Conservation (phyloP, 345 rosid species). For the Stellera chamaejasme region DNA sequence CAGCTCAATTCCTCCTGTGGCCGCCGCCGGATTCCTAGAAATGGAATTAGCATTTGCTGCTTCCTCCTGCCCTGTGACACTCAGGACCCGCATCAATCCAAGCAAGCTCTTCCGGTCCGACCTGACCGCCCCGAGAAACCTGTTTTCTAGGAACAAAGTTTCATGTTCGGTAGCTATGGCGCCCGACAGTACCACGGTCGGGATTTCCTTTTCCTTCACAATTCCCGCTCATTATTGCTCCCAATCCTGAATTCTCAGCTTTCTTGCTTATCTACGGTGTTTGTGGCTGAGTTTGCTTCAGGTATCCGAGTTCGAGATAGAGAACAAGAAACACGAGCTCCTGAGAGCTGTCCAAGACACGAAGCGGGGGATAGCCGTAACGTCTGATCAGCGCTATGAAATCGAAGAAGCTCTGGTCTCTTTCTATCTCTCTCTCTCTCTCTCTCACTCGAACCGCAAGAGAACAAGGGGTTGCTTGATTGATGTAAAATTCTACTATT, state of each 20-base stretch:
- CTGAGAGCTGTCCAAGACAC: conserved; percentile 70
- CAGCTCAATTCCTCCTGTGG: no score
- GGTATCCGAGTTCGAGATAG: conserved; percentile 52
- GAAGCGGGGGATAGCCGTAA: conserved; percentile 51
- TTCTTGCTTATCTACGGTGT: background rate
- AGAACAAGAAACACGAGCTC: conserved; percentile 57
- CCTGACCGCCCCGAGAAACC: conserved; percentile 13
- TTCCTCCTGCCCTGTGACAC: conserved; percentile 22
- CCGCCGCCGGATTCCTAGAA: background rate
- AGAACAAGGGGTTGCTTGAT: background rate
- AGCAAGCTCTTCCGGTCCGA: conserved; percentile 17
- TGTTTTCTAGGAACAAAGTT: conserved; percentile 20
- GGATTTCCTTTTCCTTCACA: conserved; percentile 15
- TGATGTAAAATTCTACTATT: background rate
- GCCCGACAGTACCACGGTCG: conserved; percentile 31
- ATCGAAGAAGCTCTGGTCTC: conserved; percentile 82
- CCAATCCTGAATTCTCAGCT: background rate
- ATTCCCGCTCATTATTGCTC: background rate
- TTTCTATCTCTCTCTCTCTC: background rate
- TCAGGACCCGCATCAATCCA: conserved; percentile 17
- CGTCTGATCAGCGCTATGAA: conserved; percentile 62
- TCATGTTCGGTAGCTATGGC: conserved; percentile 35
- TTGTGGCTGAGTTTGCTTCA: conserved; percentile 15
- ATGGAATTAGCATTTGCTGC: conserved; percentile 41
- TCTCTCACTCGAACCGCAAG: no score